Base-by-base conservation (phyloP, 2,329 filamentous ascomycete genomes). In the Talaromyces pinophilus region DNA sequence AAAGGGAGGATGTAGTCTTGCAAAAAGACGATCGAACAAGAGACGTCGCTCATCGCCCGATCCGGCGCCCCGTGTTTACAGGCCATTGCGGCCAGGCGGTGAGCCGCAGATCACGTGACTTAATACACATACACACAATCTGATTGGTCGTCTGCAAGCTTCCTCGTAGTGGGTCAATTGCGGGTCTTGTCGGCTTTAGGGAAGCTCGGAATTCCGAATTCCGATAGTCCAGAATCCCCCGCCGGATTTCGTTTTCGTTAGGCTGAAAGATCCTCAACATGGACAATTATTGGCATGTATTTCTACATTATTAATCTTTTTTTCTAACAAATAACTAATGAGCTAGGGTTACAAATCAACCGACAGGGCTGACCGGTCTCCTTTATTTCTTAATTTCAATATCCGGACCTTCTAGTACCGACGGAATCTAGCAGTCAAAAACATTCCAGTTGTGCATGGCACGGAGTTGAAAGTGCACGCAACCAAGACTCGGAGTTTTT, bases 1-100 rank as follows among this genome's bases (percentile, higher is more conserved):
- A 52, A 52, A 52, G 15, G 48, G 48, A 8, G 48, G 48, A 52
- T 52, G 48, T 52, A 52, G 25, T 52, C 48, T 52, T 30, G 22
- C 48, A 17, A 52, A 52, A 17, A 52, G 48, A 52, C 13, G 48
- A 15, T 30, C 48, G 15, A 28, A 50, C 0, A 50, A 50, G 46
- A 50, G 46, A 50, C 46, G 46, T 25, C 46, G 22, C 46, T 50
- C 46, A 15, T 50, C 22, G 25, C 48, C 48, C 5, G 48, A 17
- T 2, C 25, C 17, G 15, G 25, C 50, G 28, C 6, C 50, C 2
- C 50, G 28, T 54, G 25, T n/a, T 54, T 54, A 54, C 28, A 30
- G 28, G 50, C 50, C 50, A 1, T n/a, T 52, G 48, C 4, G 22
- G 25, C 48, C 50, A 54, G 50, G 50, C 50, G 50, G 50, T 33